phyloP scores from a whole-genome alignment of 257 asterid species.

The Penstemon barbatus region DNA sequence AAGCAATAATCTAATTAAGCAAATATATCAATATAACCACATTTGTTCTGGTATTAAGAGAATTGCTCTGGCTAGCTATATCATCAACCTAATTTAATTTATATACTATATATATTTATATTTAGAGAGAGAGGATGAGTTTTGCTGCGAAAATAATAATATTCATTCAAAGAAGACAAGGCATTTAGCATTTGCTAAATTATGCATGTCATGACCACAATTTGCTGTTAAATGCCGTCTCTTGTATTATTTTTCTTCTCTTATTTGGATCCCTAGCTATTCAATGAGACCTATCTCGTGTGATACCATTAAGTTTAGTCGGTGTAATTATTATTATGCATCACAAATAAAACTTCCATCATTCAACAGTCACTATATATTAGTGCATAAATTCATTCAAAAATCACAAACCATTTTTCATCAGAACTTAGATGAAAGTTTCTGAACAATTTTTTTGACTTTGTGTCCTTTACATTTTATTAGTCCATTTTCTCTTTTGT shows the following conservation, averaged over 20 bases:
- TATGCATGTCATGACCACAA: slow-evolving; percentile 42
- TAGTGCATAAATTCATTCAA: background rate
- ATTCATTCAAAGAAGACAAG: slow-evolving; percentile 56
- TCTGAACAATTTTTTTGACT: background rate
- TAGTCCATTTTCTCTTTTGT: background rate
- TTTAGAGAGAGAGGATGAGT: too few relatives aligned
- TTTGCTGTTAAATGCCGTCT: slow-evolving; percentile 4
- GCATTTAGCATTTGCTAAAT: slow-evolving; percentile 36
- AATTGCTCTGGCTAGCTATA: too few relatives aligned
- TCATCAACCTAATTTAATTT: too few relatives aligned
- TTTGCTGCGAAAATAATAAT: too few relatives aligned
- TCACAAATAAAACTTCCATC: slow-evolving; percentile 16
- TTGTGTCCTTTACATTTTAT: background rate
- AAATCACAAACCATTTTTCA: background rate
- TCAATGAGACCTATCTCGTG: slow-evolving; percentile 75
- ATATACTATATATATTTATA: too few relatives aligned
- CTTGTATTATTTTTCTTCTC: background rate
- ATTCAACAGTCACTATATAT: slow-evolving; percentile 26
- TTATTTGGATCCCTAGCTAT: slow-evolving; percentile 26
- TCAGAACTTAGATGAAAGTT: background rate
- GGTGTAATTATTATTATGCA: slow-evolving; percentile 31
- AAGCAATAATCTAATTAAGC: too few relatives aligned
- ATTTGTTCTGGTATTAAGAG: too few relatives aligned
- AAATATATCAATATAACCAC: too few relatives aligned
- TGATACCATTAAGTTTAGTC: slow-evolving; percentile 62